phyloP scores from a whole-genome alignment of 495 filamentous ascomycete species.

The Chaetomium tenue region DNA sequence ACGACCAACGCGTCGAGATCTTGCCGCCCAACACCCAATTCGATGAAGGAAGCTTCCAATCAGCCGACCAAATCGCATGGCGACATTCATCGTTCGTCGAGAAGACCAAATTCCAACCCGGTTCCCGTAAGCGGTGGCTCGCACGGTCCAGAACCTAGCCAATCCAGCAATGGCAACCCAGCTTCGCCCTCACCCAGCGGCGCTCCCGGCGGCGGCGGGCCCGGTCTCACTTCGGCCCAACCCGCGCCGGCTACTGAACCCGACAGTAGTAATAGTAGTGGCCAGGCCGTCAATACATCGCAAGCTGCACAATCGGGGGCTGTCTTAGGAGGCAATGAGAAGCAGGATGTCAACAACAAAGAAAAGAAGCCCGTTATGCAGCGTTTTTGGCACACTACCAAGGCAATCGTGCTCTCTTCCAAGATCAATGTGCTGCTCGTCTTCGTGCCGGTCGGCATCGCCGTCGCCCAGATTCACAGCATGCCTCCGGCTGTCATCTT shows the following conservation, averaged over 20 bases:
- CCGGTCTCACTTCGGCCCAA: background rate
- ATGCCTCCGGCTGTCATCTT: conserved; percentile 54
- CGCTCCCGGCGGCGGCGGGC: conserved; percentile 6
- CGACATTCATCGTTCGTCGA: conserved; percentile 18
- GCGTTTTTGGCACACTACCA: conserved; percentile 52
- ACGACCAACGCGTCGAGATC: conserved; percentile 15
- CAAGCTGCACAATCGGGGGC: conserved; percentile 20
- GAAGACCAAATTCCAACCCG: conserved; percentile 15
- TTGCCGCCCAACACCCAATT: conserved; percentile 8
- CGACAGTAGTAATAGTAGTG: conserved; percentile 17
- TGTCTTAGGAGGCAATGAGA: conserved; percentile 20
- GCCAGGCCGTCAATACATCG: conserved; percentile 9
- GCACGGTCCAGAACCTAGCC: background rate
- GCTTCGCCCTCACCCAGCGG: background rate
- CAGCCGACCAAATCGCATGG: conserved; percentile 18
- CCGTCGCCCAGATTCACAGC: conserved; percentile 50
- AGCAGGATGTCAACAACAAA: background rate
- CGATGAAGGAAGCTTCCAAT: conserved; percentile 27
- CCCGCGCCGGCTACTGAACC: background rate
- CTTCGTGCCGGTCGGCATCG: conserved; percentile 77
- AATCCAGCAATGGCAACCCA: conserved; percentile 12
- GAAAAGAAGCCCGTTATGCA: conserved; percentile 23
- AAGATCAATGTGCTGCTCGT: conserved; percentile 75
- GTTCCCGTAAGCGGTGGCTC: background rate
- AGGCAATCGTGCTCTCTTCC: conserved; percentile 59